phyloP scores from a whole-genome alignment of 1,284 basidiomycete genomes.

The Ceratobasidium sp. region DNA sequence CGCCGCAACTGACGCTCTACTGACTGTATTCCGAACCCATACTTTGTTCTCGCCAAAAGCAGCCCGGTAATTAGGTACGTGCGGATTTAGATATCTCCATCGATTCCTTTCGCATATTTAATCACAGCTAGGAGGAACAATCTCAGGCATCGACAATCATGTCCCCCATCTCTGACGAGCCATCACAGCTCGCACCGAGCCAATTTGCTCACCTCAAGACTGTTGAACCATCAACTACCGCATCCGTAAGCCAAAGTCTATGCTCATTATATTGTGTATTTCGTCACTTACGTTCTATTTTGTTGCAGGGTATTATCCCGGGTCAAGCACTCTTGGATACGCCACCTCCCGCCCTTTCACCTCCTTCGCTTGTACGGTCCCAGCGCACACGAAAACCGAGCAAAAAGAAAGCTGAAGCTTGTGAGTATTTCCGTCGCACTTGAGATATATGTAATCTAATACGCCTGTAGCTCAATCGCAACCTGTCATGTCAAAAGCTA shows the following conservation, averaged over 20 bases:
- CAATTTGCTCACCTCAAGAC: slow-evolving; percentile 23
- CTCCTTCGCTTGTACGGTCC: not conserved
- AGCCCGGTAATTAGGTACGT: no score
- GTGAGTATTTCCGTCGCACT: not conserved
- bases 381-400: slow-evolving; percentile 5
- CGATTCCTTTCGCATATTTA: no score
- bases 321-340: slow-evolving; percentile 18
- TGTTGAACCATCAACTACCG: not conserved
- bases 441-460: not conserved
- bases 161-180: not conserved
- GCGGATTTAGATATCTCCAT: no score
- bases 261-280: no score
- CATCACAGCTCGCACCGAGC: slow-evolving; percentile 16
- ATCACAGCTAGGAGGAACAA: no score
- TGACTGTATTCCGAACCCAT: no score
- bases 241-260: not conserved
- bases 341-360: not conserved
- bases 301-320: slow-evolving; percentile 4
- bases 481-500: slow-evolving; percentile 3
- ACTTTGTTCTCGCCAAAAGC: no score
- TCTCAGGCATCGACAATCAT: not conserved
- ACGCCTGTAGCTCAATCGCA: not conserved
- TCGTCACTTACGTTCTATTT: not conserved
- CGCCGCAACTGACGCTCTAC: no score
- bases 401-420: not conserved